A percentile compares a stretch with the other conserved stretches of the same genome.
These are phyloP conservation scores for Hemileccinum impolitum DNA, from an alignment of 768 basidiomycete species.

Conservation along the genomic window DNA sequence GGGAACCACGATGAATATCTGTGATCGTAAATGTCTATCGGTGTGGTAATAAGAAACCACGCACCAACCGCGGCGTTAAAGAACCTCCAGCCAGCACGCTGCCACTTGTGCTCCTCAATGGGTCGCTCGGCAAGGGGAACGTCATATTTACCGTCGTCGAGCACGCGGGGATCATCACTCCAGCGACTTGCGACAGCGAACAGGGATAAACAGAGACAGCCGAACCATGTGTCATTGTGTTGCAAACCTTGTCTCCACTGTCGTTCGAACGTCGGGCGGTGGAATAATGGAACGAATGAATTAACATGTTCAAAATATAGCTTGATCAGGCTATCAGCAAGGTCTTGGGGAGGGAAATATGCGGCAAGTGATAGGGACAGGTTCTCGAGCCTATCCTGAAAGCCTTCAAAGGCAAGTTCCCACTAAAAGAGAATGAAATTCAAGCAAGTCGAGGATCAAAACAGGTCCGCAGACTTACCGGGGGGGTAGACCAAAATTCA, in stretches of 20 bases:
- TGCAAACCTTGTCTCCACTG: constrained; percentile 56
- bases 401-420: constrained; percentile 55
- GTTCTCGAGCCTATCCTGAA: constrained; percentile 24
- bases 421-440: constrained; percentile 38
- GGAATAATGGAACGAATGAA: constrained; percentile 60
- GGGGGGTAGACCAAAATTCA: constrained; percentile 57
- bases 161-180: constrained; percentile 58
- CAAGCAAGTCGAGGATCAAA: neutral
- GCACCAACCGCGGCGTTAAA: constrained; percentile 54
- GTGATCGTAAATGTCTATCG: constrained; percentile 7
- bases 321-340: constrained; percentile 56
- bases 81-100: constrained; percentile 58
- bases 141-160: constrained; percentile 33
- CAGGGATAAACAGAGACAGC: constrained; percentile 54
- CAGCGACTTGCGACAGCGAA: constrained; percentile 72
- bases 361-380: constrained; percentile 35
- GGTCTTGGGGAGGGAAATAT: constrained; percentile 62
- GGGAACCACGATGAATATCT: constrained; percentile 52
- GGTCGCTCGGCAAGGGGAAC: constrained; percentile 19
- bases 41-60: constrained; percentile 9
- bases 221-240: constrained; percentile 55
- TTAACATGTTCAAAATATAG: constrained; percentile 68
- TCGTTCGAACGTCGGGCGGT: constrained; percentile 64
- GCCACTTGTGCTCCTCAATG: constrained; percentile 41
- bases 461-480: constrained; percentile 36